Percentiles rank a stretch among this genome's conserved stretches.
Evolutionary conservation across 1,139 yeast genomes (phyloP).

Genomic region (Candida neerlandica): DNA sequence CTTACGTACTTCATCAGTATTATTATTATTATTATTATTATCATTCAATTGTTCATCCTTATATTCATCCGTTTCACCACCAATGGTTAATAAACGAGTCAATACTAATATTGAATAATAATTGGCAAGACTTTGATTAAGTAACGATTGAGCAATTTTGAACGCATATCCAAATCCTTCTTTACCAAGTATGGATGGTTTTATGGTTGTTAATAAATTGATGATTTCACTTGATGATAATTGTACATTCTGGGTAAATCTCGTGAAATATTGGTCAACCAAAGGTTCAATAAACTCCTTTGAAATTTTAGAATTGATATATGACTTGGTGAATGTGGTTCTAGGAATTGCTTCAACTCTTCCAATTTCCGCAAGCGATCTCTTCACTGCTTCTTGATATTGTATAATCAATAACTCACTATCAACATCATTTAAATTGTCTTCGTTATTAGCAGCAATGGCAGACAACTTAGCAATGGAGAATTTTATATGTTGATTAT

Average conservation of each 20-base stretch:
- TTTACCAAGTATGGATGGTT: conserved; percentile 26
- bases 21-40: conserved; percentile 23
- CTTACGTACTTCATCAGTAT: conserved; percentile 49
- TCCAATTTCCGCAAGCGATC: conserved; percentile 16
- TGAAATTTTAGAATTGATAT: conserved; percentile 22
- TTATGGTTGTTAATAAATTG: conserved; percentile 57
- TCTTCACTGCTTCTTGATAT: conserved; percentile 10
- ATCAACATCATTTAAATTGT: conserved; percentile 12
- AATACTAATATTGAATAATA: conserved; percentile 47
- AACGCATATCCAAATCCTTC: conserved; percentile 40
- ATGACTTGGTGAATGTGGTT: conserved; percentile 52
- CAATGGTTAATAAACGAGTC: conserved; percentile 60
- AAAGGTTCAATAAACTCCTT: conserved; percentile 5
- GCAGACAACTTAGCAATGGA: conserved; percentile 70
- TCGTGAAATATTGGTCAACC: conserved; percentile 18
- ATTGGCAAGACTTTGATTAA: conserved; percentile 27
- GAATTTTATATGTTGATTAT: conserved; percentile 57
- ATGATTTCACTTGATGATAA: conserved; percentile 52
- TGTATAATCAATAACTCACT: conserved; percentile 14
- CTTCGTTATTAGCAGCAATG: conserved; percentile 27
- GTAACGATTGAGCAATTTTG: conserved; percentile 32
- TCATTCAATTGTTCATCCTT: not conserved
- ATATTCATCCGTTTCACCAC: conserved; percentile 34
- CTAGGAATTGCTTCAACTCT: conserved; percentile 31
- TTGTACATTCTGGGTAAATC: conserved; percentile 36